These are phyloP conservation scores for Paratinospora sagittata DNA, from an alignment of 164 flowering plant species.

Conservation along the genomic window DNA sequence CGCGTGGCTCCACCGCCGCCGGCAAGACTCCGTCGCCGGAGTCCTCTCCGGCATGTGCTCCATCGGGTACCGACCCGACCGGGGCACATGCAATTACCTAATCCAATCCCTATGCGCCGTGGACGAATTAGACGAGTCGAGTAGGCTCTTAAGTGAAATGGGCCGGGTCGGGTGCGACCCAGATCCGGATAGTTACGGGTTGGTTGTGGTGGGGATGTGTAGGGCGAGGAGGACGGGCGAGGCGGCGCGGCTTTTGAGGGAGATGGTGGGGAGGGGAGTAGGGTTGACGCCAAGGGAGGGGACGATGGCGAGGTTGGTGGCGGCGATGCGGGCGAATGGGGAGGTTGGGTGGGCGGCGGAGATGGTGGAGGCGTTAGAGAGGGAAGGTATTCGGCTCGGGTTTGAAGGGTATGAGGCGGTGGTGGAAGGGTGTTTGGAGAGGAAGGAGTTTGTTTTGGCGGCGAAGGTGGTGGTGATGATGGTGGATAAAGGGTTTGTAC, in stretches of 20 bases:
- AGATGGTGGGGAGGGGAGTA: conserved; percentile 58
- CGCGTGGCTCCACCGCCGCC: conserved; percentile 44
- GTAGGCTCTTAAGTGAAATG: conserved; percentile 49
- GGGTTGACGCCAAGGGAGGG: conserved; percentile 55
- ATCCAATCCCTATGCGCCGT: conserved; percentile 55
- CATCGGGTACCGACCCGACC: conserved; percentile 57
- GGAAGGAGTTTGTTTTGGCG: conserved; percentile 49
- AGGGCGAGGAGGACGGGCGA: conserved; percentile 26
- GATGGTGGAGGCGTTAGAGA: conserved; percentile 57
- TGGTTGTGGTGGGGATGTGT: conserved; percentile 43
- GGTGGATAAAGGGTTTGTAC: conserved; percentile 67
- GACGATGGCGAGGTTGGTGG: conserved; percentile 32
- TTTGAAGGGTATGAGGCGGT: conserved; percentile 58
- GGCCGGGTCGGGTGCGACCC: conserved; percentile 51
- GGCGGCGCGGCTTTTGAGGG: conserved; percentile 42
- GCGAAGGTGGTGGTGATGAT: conserved; percentile 57
- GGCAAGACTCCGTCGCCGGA: conserved; percentile 24
- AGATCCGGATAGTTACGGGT: conserved; percentile 53
- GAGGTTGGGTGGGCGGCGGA: conserved; percentile 58
- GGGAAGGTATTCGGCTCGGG: conserved; percentile 34
- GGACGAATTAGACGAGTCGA: conserved; percentile 51
- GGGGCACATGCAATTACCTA: conserved; percentile 60
- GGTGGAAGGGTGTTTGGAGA: conserved; percentile 65
- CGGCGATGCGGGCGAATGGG: conserved; percentile 45
- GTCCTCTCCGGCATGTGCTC: conserved; percentile 46